Base-by-base conservation (phyloP, 1,139 yeast genomes). In the Tardiomyces depauwii region DNA sequence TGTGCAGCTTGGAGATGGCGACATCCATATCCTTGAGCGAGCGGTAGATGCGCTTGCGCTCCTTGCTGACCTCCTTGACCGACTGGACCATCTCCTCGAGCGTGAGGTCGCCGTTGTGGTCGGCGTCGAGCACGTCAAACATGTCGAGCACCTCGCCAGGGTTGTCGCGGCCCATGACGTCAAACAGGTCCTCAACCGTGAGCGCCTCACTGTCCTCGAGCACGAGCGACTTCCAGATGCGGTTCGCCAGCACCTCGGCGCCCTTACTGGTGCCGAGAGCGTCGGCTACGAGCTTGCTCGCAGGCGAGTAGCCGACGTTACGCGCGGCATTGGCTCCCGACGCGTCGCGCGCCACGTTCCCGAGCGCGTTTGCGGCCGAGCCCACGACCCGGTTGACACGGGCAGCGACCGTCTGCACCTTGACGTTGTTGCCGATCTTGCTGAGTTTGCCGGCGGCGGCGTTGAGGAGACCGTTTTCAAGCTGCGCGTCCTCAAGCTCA, bases 211-310 rank as follows among this genome's bases (percentile, higher is more conserved):
- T 57, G 45, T 63, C 70, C 47, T 67, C 72, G 45, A 65, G 56
- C 11, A 68, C 72, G 42, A 68, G 54, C 9, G 71, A 62, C 53
- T 65, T 62, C 73, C 73, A 68, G 46, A 68, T 65, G 39, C 73
- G 61, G 41, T 56, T 51, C 3, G 70, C 72, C 44, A 68, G 55
- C 11, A 60, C 57, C 41, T 60, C 64, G 1, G 68, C 53, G 4
- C 62, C 49, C 6, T 45, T 47, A 42, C 56, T 55, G 44, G 60
- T 58, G 23, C 55, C 56, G 51, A 68, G 56, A 1, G 71, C 66
- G 30, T 63, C 63, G 25, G 64, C 52, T 11, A 68, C 70, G n/a
- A 58, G 55, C 44, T 54, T 55, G 39, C 56, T 57, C 14, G 62
- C 53, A 33, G 58, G 49, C 16, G 45, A 30, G 10, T 32, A 44